phyloP scores from a whole-genome alignment of 75 land plant species.

The Picea sitchensis region DNA sequence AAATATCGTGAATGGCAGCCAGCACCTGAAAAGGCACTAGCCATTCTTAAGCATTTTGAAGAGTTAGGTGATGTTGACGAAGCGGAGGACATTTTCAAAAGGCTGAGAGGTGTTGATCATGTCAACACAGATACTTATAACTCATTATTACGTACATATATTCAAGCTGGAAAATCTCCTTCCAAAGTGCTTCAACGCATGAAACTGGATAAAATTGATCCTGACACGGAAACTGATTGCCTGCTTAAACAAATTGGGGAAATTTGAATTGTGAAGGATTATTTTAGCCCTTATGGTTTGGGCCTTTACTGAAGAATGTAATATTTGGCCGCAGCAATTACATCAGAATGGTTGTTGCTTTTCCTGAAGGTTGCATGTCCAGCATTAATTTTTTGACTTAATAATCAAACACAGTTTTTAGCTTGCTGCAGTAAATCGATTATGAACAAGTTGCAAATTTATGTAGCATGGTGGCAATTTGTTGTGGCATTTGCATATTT shows the following conservation, averaged over 20 bases:
- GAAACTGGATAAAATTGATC: constrained; percentile 68
- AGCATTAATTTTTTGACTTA: no score
- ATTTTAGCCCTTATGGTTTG: no score
- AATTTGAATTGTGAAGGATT: no score
- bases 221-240: constrained; percentile 37
- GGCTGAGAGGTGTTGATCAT: constrained; percentile 30
- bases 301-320: no score
- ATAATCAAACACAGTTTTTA: no score
- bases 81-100: constrained; percentile 51
- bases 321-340: no score
- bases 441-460: no score
- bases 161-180: constrained; percentile 50
- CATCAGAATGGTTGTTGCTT: no score
- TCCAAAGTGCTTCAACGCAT: constrained; percentile 36
- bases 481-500: no score
- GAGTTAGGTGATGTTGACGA: constrained; percentile 41
- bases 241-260: constrained; percentile 24
- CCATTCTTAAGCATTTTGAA: constrained; percentile 29
- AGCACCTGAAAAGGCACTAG: constrained; percentile 25
- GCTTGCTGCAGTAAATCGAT: no score
- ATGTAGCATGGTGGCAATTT: no score
- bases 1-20: constrained; percentile 43
- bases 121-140: constrained; percentile 46
- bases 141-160: constrained; percentile 52
- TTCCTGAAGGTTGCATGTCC: no score